phyloP scores from a whole-genome alignment of 73 alveolate genomes.

The Paramecium bursaria region DNA sequence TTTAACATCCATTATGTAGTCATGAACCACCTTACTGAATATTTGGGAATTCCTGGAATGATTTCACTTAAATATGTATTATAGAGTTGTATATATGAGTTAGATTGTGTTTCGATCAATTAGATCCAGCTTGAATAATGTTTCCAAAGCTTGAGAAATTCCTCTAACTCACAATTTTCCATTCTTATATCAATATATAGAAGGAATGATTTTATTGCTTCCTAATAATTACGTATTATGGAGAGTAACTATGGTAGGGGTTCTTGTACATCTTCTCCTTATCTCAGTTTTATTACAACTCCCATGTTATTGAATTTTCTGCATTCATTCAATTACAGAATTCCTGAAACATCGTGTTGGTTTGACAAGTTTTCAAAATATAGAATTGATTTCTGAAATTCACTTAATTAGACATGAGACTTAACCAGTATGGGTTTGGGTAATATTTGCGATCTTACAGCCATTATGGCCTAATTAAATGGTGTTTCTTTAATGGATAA shows the following conservation, averaged over 20 bases:
- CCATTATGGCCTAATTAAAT: constrained; percentile 26
- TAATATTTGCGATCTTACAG: background rate
- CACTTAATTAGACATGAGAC: background rate
- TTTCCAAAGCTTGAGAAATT: background rate
- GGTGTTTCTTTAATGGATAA: background rate
- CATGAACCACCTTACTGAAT: constrained; percentile 1
- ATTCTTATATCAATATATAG: background rate
- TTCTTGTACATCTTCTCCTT: constrained; percentile 11
- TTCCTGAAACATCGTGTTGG: no score
- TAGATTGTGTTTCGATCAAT: background rate
- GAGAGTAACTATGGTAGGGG: background rate
- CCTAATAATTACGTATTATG: constrained; percentile 2
- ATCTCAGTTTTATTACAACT: background rate
- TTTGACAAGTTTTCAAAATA: constrained; percentile 33
- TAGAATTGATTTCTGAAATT: constrained; percentile 39
- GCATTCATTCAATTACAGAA: no score
- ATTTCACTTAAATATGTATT: background rate
- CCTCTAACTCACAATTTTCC: background rate
- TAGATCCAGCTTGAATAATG: constrained; percentile 50
- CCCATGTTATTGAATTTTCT: background rate
- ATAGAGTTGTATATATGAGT: background rate
- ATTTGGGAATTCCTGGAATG: constrained; percentile 4
- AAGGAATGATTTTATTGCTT: background rate
- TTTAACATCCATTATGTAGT: constrained; percentile 25
- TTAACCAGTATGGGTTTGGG: background rate